Percentiles rank a stretch among this genome's conserved stretches.
These are phyloP conservation scores for Podochytrium sp. DNA, from an alignment of 192 early-diverging fungal genomes.

Conservation along the genomic window DNA sequence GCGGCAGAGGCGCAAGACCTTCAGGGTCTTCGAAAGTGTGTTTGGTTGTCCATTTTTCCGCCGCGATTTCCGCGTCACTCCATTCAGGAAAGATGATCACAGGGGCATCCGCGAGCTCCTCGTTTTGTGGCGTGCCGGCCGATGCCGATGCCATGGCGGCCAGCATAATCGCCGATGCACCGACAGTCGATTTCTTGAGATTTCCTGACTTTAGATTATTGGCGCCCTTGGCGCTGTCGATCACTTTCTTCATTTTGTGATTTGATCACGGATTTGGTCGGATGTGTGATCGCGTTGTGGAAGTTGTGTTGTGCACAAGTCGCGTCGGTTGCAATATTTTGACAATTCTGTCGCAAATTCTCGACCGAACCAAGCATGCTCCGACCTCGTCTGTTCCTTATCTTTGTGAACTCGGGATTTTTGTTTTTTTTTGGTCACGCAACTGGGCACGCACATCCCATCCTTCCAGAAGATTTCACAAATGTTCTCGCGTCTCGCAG, in stretches of 20 bases:
- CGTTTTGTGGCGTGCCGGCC: neutral
- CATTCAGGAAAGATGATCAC: constrained; percentile 64
- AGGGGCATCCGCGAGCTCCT: constrained; percentile 41
- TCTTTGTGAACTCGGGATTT: neutral
- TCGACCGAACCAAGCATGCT: too few relatives aligned
- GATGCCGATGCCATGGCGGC: neutral
- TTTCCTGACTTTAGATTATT: constrained; percentile 3
- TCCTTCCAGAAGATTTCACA: too few relatives aligned
- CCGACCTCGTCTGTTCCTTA: too few relatives aligned
- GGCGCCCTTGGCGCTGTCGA: constrained; percentile 9
- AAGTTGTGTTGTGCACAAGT: too few relatives aligned
- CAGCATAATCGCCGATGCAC: neutral
- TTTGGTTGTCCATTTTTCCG: constrained; percentile 64
- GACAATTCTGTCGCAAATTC: constrained; percentile 17
- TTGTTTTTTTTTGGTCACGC: too few relatives aligned
- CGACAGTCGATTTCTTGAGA: constrained; percentile 17
- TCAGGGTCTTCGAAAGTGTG: constrained; percentile 66
- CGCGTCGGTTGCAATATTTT: too few relatives aligned
- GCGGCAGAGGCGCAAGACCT: constrained; percentile 26
- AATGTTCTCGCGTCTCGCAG: neutral
- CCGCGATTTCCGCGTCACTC: constrained; percentile 56
- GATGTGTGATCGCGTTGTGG: too few relatives aligned
- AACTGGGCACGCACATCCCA: too few relatives aligned
- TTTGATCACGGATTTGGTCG: too few relatives aligned
- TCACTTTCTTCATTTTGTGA: constrained; percentile 19